Evolutionary conservation across 352 stramenopile species (phyloP), one percentile per base, ranked within the genome.

Genomic region (Phytopythium delawarense): DNA sequence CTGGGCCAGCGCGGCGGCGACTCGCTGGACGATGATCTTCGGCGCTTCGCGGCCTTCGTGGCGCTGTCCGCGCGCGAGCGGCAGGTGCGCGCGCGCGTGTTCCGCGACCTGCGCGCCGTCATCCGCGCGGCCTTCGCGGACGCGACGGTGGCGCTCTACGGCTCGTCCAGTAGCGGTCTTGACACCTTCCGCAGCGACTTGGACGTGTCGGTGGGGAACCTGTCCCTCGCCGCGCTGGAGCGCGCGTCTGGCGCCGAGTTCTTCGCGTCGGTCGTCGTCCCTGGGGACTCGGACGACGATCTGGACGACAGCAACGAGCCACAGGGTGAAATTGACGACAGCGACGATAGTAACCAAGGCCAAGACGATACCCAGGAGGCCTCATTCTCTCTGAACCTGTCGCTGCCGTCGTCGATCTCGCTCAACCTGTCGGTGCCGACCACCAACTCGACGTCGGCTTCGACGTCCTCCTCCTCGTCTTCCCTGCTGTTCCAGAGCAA

Each of bases 181-280:
- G 80, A 90, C 53, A 92, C 80, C 7, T 92, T 92, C 56, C 76
- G 83, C 0, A 92, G 83, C 62, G 83, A 92, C 52, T 39, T 92
- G 52, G 83, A 92, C 60, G 79, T 92, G 48, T 86, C 81, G 1
- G 77, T 92, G 13, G 81, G 83, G 16, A 82, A 87, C 61, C 67
- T 88, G 9, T 59, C 61, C 5, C 57, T 79, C 12, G 8, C 45
- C 11, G 32, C 11, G 5, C 21, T 51, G 21, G 45, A 30, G 21
- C 45, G 45, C 21, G 45, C 45, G n/a, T 30, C 45, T 0, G 21
- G 1, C 0, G 13, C 45, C 9, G 45, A 13, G 2, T 32, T 51
- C 45, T 13, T 51, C 45, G 45, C 21, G 21, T 51, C 21, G 7
- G 20, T 20, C 40, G 32, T 35, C 15, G 28, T 55, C 7, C 20